Evolutionary conservation across 1,284 basidiomycete species (phyloP).

Genomic region (Abortiporus biennis): DNA sequence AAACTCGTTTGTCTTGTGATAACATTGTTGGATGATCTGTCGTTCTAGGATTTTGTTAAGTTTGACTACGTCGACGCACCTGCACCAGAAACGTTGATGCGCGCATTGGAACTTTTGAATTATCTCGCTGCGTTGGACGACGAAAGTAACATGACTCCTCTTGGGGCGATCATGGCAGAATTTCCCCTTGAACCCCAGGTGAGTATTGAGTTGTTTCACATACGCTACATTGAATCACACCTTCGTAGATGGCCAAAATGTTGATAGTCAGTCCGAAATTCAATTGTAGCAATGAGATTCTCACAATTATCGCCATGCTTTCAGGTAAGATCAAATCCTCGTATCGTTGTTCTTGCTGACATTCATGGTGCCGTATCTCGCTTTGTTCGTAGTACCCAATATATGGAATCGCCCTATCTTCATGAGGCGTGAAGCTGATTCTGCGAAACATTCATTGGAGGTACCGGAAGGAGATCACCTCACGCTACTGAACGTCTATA

Average conservation of each 20-base stretch:
- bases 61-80: conserved; percentile 98
- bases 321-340: conserved; percentile 67
- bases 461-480: conserved; percentile 96
- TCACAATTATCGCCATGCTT: conserved; percentile 95
- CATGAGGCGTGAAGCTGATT: conserved; percentile 85
- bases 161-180: conserved; percentile 94
- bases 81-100: conserved; percentile 97
- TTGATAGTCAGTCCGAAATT: conserved; percentile 93
- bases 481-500: conserved; percentile 94
- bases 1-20: background rate
- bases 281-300: conserved; percentile 92
- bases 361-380: background rate
- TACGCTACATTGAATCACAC: conserved; percentile 1
- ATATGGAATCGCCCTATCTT: conserved; percentile 91
- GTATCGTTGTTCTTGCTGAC: background rate
- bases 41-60: conserved; percentile 72
- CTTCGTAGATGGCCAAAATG: conserved; percentile 81
- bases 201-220: conserved; percentile 9
- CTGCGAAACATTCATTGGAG: conserved; percentile 83
- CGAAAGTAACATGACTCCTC: conserved; percentile 84
- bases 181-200: conserved; percentile 97
- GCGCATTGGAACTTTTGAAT: conserved; percentile 92
- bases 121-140: conserved; percentile 93
- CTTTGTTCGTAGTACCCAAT: conserved; percentile 66
- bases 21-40: background rate